Base-by-base conservation (phyloP, 2,329 filamentous ascomycete species). In the Ceratocystis lukuohia region DNA sequence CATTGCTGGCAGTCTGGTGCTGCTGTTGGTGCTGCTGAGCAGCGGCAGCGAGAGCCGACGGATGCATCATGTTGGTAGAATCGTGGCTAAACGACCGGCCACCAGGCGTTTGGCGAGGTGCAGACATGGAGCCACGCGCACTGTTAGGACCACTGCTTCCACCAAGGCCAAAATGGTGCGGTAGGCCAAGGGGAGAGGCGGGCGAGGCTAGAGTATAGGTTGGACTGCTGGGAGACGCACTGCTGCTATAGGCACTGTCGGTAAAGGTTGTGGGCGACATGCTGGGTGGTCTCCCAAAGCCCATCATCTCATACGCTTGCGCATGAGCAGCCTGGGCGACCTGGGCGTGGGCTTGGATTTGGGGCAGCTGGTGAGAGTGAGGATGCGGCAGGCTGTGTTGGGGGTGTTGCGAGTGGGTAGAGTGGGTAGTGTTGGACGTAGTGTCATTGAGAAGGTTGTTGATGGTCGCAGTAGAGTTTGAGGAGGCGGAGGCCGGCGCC, bases 391-490 rank as follows among this genome's bases (percentile, higher is more conserved):
- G 62, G 10, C 20, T 30, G 17, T 64, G 62, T 30, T 64, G 62
- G 3, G 12, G 17, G 30, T 65, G 66, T 41, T 56, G 46, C 8
- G 20, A 30, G 53, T 57, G 53, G 5, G 53, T 22, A 28, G 22
- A 30, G 30, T 48, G 62, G 1, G 66, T 33, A 5, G 62, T 59
- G 44, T 45, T 63, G 15, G 65, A 37, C 6, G 20, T 44, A 48
- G 62, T 61, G 22, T 67, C 66, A 45, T 67, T 67, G 20, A 67
- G 62, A 15, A 67, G 62, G 63, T 65, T 65, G 59, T 53, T 67
- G 30, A 67, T 67, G 2, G 48, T 67, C 48, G 61, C 48, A 15
- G 53, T 48, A 5, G 62, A 50, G 28, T 56, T 56, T 1, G 66
- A 57, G n/a, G 66, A 46, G 12, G 57, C 66, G 6, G 66, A 56